Percentiles rank a stretch among this genome's conserved stretches.
These are phyloP conservation scores for Paraphoma chrysanthemicola DNA, from an alignment of 2,329 filamentous ascomycete species.

Conservation along the genomic window DNA sequence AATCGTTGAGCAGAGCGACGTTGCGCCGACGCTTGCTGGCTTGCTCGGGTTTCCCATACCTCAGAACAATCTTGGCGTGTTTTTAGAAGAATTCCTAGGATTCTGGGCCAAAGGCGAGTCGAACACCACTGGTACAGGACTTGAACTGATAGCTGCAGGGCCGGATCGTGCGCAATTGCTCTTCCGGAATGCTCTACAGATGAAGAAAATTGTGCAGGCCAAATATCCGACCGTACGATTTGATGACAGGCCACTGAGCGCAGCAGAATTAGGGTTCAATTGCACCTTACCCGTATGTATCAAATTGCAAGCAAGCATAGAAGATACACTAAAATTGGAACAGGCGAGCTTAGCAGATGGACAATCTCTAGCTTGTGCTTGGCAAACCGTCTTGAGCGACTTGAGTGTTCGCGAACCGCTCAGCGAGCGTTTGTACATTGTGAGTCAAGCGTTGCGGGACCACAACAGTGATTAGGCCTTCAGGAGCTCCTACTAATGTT, in stretches of 20 bases:
- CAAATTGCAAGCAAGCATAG: background rate
- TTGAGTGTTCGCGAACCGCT: conserved; percentile 40
- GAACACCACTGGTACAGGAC: conserved; percentile 14
- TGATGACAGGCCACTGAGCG: conserved; percentile 30
- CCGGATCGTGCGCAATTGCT: conserved; percentile 71
- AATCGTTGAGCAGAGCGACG: conserved; percentile 89
- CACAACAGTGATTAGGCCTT: too few species aligned
- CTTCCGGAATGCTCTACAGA: conserved; percentile 79
- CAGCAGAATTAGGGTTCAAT: conserved; percentile 11
- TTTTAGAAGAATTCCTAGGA: conserved; percentile 78
- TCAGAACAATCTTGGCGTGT: conserved; percentile 86
- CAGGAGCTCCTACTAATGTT: conserved; percentile 10
- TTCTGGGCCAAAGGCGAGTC: conserved; percentile 77
- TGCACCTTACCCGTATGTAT: conserved; percentile 12
- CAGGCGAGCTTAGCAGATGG: conserved; percentile 24
- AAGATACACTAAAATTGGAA: conserved; percentile 2
- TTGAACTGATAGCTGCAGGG: conserved; percentile 36
- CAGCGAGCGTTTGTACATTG: background rate
- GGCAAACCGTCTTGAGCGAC: conserved; percentile 54
- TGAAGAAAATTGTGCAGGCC: conserved; percentile 76
- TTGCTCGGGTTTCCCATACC: conserved; percentile 88
- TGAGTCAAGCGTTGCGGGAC: background rate
- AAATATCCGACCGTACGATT: conserved; percentile 69
- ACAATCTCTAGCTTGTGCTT: conserved; percentile 69
- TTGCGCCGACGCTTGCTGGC: conserved; percentile 86